Conservation (phyloP, 2,329 filamentous ascomycete genomes). For the Chrysosporium queenslandicum region DNA sequence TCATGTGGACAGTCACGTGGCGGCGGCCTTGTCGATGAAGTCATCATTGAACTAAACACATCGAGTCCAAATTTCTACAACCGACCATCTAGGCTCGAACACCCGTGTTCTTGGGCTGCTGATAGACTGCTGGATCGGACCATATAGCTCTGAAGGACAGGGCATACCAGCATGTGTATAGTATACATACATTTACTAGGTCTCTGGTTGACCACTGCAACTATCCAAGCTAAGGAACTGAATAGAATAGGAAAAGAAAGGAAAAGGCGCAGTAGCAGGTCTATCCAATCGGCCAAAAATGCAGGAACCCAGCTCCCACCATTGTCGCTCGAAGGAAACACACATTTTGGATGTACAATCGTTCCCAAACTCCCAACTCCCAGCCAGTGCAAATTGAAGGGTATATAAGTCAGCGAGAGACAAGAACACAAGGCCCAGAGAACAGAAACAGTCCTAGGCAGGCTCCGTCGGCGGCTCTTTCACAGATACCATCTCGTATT, state of each 20-base stretch:
- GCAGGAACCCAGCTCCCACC: not conserved
- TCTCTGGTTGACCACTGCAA: no score
- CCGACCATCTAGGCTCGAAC: no score
- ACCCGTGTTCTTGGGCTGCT: no score
- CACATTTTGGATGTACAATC: no score
- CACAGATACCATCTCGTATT: constrained; percentile 57
- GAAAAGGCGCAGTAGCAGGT: not conserved
- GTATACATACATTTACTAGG: no score
- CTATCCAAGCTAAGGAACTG: no score
- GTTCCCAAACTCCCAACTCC: constrained; percentile 4
- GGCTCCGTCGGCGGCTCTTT: constrained; percentile 24
- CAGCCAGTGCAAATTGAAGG: not conserved
- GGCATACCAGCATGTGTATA: no score
- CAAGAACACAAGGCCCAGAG: not conserved
- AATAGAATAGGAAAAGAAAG: no score
- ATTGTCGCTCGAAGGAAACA: not conserved
- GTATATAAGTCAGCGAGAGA: constrained; percentile 3
- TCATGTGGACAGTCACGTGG: not conserved
- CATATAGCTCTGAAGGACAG: no score
- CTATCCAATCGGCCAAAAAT: not conserved
- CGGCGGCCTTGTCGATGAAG: not conserved
- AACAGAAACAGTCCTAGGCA: not conserved
- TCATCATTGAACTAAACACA: no score
- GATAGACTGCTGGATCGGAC: no score
- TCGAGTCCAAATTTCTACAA: not conserved